phyloP scores from a whole-genome alignment of 2,329 filamentous ascomycete genomes.

The Zymoseptoria pseudotritici region DNA sequence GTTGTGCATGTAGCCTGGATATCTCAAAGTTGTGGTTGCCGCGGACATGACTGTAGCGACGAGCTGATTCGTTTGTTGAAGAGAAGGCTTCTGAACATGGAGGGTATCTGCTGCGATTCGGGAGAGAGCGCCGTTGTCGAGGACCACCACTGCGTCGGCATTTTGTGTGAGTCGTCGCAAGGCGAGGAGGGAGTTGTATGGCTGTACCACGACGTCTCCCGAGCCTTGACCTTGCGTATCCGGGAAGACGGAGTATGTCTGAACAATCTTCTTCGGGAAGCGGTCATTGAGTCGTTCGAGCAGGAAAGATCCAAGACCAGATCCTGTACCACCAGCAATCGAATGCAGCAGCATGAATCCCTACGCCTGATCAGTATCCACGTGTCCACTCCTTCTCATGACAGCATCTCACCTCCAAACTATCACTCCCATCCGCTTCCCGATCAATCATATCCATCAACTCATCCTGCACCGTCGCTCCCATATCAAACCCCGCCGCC shows the following conservation, averaged over 20 bases:
- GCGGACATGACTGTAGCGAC: conserved; percentile 97
- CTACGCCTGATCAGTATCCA: conserved; percentile 32
- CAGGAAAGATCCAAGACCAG: conserved; percentile 89
- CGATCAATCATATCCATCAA: conserved; percentile 99
- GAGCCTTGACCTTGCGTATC: conserved; percentile 68
- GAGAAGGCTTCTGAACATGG: conserved; percentile 91
- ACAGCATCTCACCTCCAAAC: conserved; percentile 60
- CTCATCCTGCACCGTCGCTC: conserved; percentile 87
- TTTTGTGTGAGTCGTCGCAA: conserved; percentile 91
- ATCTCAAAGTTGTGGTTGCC: conserved; percentile 89
- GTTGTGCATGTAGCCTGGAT: conserved; percentile 99
- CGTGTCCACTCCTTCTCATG: neutral
- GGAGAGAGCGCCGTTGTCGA: conserved; percentile 90
- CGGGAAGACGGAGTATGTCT: conserved; percentile 97
- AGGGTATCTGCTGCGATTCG: conserved; percentile 90
- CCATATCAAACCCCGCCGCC: conserved; percentile 92
- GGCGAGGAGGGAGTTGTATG: conserved; percentile 92
- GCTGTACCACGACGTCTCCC: conserved; percentile 90
- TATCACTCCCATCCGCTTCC: conserved; percentile 96
- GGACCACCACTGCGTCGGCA: conserved; percentile 91
- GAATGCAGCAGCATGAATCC: conserved; percentile 99
- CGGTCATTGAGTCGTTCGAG: conserved; percentile 93
- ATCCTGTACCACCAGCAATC: conserved; percentile 93
- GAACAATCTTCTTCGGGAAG: conserved; percentile 97
- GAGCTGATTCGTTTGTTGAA: conserved; percentile 95